These are phyloP conservation scores for Suhomyces vadensis DNA, from an alignment of 805 yeast species.

Conservation along the genomic window DNA sequence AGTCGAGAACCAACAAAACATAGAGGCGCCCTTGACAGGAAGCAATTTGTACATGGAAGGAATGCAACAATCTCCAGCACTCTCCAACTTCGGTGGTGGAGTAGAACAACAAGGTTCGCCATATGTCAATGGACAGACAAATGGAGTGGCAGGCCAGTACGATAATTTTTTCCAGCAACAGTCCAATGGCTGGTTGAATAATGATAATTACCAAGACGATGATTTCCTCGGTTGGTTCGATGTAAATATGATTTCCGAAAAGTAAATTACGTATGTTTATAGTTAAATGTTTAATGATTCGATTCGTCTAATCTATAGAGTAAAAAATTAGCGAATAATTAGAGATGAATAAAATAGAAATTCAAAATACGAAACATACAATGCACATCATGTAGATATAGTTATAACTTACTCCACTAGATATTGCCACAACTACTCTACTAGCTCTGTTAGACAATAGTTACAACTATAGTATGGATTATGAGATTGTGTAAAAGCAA, in stretches of 20 bases:
- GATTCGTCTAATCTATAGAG: too few relatives aligned
- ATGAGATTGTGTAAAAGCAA: too few relatives aligned
- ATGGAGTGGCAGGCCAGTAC: conserved; percentile 34
- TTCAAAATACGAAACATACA: background rate
- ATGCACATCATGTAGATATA: background rate
- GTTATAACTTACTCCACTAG: too few relatives aligned
- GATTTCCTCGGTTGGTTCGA: conserved; percentile 96
- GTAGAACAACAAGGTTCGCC: conserved; percentile 5
- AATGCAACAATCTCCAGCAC: conserved; percentile 4
- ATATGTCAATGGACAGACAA: conserved; percentile 3
- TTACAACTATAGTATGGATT: too few relatives aligned
- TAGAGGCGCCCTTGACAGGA: background rate
- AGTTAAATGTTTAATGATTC: too few relatives aligned
- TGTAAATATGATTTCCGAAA: conserved; percentile 45
- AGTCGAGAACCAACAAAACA: background rate
- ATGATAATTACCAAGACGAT: conserved; percentile 57
- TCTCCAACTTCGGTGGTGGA: background rate
- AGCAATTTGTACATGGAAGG: background rate
- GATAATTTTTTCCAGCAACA: conserved; percentile 76
- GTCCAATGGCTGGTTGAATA: conserved; percentile 83
- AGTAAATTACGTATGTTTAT: conserved; percentile 3
- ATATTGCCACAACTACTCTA: too few relatives aligned
- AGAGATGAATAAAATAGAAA: background rate
- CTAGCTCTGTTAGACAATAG: too few relatives aligned
- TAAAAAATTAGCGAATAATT: background rate